A percentile compares a stretch with the other conserved stretches of the same genome.
These are phyloP conservation scores for Irpex rosettiformis DNA, from an alignment of 1,284 basidiomycete genomes.

Conservation along the genomic window DNA sequence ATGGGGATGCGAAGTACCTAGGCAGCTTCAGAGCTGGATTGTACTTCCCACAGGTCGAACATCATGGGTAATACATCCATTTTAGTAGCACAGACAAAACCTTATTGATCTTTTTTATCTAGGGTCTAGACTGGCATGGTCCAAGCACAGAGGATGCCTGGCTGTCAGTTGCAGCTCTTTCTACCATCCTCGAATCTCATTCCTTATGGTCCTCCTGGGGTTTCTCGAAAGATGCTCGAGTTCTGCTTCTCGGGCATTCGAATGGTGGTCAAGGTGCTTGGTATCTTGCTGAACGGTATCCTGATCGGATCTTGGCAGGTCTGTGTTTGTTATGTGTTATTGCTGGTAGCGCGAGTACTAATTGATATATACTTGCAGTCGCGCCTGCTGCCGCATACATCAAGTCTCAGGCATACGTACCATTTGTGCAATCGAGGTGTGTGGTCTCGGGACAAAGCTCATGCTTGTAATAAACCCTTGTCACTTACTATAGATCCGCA, in stretches of 20 bases:
- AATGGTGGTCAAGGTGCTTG: constrained; percentile 92
- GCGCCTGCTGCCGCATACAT: constrained; percentile 76
- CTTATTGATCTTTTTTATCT: not conserved
- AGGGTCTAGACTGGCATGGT: constrained; percentile 88
- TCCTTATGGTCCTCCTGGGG: constrained; percentile 41
- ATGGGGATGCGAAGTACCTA: constrained; percentile 58
- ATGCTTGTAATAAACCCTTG: too few relatives aligned
- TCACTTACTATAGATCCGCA: constrained; percentile 46
- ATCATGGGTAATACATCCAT: constrained; percentile 46
- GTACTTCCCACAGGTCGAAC: constrained; percentile 73
- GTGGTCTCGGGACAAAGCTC: too few relatives aligned
- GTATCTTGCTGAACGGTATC: constrained; percentile 73
- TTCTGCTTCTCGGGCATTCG: constrained; percentile 80
- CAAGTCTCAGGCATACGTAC: constrained; percentile 83
- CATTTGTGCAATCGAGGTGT: constrained; percentile 62
- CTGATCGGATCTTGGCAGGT: constrained; percentile 74
- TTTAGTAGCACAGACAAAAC: not conserved
- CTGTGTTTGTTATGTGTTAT: constrained; percentile 10
- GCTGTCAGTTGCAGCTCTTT: constrained; percentile 50
- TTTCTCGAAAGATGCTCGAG: constrained; percentile 36
- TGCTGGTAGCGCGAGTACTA: not conserved
- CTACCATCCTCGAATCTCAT: constrained; percentile 35
- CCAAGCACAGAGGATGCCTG: constrained; percentile 65
- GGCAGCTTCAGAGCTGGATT: constrained; percentile 61
- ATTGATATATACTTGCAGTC: constrained; percentile 33